Evolutionary conservation across 2,329 filamentous ascomycete species (phyloP).

Genomic region (Rhynchosporium graminicola): DNA sequence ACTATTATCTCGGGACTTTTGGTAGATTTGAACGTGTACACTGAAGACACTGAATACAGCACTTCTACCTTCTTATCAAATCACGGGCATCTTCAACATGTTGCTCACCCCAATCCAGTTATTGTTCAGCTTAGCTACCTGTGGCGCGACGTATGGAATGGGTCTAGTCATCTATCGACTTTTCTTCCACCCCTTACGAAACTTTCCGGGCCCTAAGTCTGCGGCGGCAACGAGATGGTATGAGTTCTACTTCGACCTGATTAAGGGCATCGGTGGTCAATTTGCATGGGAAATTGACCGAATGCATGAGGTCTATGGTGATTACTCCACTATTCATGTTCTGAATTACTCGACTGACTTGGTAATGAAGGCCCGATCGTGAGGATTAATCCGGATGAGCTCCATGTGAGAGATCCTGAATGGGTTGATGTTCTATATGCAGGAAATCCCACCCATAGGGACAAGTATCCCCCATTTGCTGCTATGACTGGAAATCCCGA

Average conservation of each 20-base stretch:
- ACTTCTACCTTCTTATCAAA: not conserved
- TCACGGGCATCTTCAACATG: not conserved
- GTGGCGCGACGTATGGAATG: not conserved
- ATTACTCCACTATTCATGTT: not conserved
- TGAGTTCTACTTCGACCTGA: constrained; percentile 33
- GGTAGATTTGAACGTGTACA: no score
- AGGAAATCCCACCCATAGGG: constrained; percentile 19
- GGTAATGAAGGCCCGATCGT: constrained; percentile 29
- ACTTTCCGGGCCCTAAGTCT: constrained; percentile 39
- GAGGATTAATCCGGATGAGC: constrained; percentile 36
- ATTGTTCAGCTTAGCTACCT: not conserved
- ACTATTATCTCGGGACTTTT: no score
- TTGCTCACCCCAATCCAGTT: not conserved
- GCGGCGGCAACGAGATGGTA: constrained; percentile 38
- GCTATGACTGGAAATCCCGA: constrained; percentile 20
- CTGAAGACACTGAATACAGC: no score
- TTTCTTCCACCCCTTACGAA: constrained; percentile 17
- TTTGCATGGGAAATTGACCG: constrained; percentile 24
- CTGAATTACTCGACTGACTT: not conserved
- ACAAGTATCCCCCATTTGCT: constrained; percentile 26
- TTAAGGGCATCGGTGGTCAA: constrained; percentile 24
- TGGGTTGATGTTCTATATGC: constrained; percentile 35
- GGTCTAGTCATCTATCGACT: constrained; percentile 17
- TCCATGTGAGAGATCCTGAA: constrained; percentile 37
- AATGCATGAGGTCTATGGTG: constrained; percentile 28